Percentiles rank a stretch among this genome's conserved stretches.
phyloP scores from a whole-genome alignment of 805 yeast genomes.

The Sugiyamaella chiloensis region DNA sequence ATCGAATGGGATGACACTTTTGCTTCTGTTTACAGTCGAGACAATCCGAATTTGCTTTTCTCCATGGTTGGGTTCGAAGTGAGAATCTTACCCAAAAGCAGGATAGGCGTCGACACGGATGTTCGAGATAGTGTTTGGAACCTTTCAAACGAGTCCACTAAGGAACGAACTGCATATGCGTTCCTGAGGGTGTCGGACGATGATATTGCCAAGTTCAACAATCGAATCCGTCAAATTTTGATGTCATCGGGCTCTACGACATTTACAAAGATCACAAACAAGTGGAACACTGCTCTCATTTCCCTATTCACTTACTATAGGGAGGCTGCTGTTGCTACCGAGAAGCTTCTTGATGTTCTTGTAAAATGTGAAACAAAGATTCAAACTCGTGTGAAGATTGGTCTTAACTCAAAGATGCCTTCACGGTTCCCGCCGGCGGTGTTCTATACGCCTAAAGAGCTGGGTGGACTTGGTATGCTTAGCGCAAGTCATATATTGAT shows the following conservation, averaged over 20 bases:
- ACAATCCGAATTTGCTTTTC: constrained; percentile 83
- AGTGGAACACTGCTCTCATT: constrained; percentile 92
- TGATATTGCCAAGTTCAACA: constrained; percentile 76
- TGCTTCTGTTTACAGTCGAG: constrained; percentile 85
- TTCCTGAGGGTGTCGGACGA: constrained; percentile 76
- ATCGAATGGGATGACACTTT: constrained; percentile 76
- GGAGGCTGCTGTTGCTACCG: constrained; percentile 88
- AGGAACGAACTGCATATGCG: constrained; percentile 87
- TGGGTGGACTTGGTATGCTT: constrained; percentile 97
- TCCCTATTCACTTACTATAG: constrained; percentile 85
- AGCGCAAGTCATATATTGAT: constrained; percentile 95
- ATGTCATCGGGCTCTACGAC: constrained; percentile 97
- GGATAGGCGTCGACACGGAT: constrained; percentile 53
- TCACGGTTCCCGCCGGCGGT: constrained; percentile 98
- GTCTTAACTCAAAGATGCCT: constrained; percentile 97
- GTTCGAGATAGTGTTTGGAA: constrained; percentile 91
- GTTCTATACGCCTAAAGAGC: constrained; percentile 93
- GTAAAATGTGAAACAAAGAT: constrained; percentile 91
- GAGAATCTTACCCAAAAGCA: constrained; percentile 71
- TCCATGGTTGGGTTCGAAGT: constrained; percentile 96
- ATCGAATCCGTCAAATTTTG: constrained; percentile 80
- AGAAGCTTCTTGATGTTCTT: constrained; percentile 67
- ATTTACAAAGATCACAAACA: constrained; percentile 87
- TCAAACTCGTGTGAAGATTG: constrained; percentile 91
- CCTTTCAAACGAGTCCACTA: constrained; percentile 61